phyloP scores from a whole-genome alignment of 495 filamentous ascomycete species.

The Xylaria palmicola region DNA sequence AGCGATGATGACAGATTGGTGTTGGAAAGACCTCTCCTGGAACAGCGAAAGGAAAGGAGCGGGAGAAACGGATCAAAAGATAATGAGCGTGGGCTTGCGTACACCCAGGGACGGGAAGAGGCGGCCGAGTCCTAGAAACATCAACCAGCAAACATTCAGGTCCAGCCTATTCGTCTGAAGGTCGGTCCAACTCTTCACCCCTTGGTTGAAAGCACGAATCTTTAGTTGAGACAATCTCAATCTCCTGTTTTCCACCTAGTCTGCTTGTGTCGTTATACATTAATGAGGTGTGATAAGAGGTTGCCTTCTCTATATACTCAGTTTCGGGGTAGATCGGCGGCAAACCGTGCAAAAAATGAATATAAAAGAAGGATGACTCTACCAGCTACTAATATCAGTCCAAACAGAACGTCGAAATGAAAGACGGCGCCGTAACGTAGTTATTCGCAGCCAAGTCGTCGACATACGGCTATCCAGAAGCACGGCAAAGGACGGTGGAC shows the following conservation, averaged over 20 bases:
- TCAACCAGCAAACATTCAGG: conserved; percentile 18
- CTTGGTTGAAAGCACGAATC: conserved; percentile 1
- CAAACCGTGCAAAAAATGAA: background rate
- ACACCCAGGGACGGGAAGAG: conserved; percentile 15
- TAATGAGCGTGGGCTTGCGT: conserved; percentile 18
- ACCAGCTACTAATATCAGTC: conserved; percentile 25
- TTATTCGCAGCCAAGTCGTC: conserved; percentile 31
- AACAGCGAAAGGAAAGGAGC: conserved; percentile 3
- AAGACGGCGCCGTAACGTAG: conserved; percentile 29
- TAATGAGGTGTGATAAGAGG: conserved; percentile 3
- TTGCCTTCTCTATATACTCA: conserved; percentile 1
- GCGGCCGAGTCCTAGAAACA: conserved; percentile 15
- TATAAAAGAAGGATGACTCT: conserved; percentile 8
- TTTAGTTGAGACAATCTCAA: conserved; percentile 7
- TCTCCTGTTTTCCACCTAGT: background rate
- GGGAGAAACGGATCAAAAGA: conserved; percentile 8
- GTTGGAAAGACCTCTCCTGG: conserved; percentile 15
- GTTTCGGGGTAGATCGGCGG: background rate
- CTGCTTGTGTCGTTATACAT: background rate
- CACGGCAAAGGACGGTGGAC: conserved; percentile 31
- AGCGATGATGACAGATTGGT: conserved; percentile 13
- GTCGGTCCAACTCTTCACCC: conserved; percentile 6
- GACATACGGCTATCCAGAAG: conserved; percentile 28
- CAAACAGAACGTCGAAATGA: conserved; percentile 22
- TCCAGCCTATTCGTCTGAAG: conserved; percentile 5